Evolutionary conservation across 2,329 filamentous ascomycete species (phyloP), one percentile per base, ranked within the genome.

Genomic region (Pseudogymnoascus sp.): DNA sequence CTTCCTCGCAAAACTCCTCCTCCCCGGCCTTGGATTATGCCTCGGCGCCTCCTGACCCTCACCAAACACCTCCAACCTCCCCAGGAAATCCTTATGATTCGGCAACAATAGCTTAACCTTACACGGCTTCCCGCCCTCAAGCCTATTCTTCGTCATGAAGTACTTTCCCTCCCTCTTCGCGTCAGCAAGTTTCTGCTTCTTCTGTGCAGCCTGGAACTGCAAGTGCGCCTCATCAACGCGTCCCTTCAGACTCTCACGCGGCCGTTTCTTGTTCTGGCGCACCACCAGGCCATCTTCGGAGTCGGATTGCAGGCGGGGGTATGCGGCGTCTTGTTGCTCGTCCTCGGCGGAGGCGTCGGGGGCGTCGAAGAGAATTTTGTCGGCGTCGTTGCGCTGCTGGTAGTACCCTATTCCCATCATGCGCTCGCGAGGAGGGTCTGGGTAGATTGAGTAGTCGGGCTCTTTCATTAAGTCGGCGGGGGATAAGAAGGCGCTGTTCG

Each of bases 401-500:
- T 71, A 73, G 64, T 70, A 72, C 13, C 70, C 71, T 36, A 69
- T 66, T 28, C 71, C 70, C 68, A 74, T 72, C 69, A 71, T 71
- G 6, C 68, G 68, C 11, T 65, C 65, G 28, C 67, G 67, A 8
- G 26, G 50, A 4, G 68, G 68, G 31, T 72, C 66, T n/a, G 67
- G 69, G 44, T 70, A 69, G 21, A 35, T 8, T 13, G 50, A 19
- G 50, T 31, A 11, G 44, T 33, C 21, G 26, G 50, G 17, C 4
- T 31, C 7, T 31, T 59, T 33, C 50, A 59, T 15, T 13, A 59
- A 3, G 23, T 59, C 50, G 26, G 50, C 15, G 0, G 50, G 50
- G 6, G 50, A 59, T 11, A 33, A 11, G 23, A 59, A 57, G 6
- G 23, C 26, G 5, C 23, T 15, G 7, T 59, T 59, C 8, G n/a